Conservation (phyloP, 1,284 basidiomycete species). For the Salmacisia buchloeana region DNA sequence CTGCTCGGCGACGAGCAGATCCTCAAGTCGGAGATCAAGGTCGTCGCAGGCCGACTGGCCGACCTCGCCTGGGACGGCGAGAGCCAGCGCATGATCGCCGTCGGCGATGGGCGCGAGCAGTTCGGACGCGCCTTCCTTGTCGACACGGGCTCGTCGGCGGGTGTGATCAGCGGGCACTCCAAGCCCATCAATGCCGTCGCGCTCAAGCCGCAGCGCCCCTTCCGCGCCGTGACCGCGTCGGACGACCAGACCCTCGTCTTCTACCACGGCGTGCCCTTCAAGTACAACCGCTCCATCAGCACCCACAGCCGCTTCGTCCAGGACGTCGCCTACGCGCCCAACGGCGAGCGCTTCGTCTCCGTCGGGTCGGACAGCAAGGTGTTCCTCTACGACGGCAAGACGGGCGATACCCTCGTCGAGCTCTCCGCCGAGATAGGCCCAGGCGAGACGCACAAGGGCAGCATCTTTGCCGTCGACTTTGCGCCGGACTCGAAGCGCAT, state of each 20-base stretch:
- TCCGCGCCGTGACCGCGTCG: slow-evolving; percentile 61
- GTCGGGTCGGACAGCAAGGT: slow-evolving; percentile 84
- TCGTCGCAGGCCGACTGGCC: slow-evolving; percentile 76
- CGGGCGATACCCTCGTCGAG: slow-evolving; percentile 61
- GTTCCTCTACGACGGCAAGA: slow-evolving; percentile 86
- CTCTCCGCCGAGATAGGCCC: slow-evolving; percentile 29
- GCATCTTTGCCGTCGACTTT: slow-evolving; percentile 51
- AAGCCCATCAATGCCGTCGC: slow-evolving; percentile 90
- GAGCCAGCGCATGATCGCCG: slow-evolving; percentile 81
- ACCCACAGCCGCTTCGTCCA: slow-evolving; percentile 92
- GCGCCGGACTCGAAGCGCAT: slow-evolving; percentile 59
- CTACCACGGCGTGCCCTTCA: slow-evolving; percentile 63
- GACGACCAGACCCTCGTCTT: slow-evolving; percentile 80
- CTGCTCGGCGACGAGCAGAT: slow-evolving; percentile 73
- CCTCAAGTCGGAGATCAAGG: slow-evolving; percentile 66
- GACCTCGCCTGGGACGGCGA: slow-evolving; percentile 96
- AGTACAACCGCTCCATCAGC: slow-evolving; percentile 55
- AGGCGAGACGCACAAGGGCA: slow-evolving; percentile 49
- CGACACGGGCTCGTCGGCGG: slow-evolving; percentile 71
- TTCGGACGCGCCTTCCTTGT: slow-evolving; percentile 51
- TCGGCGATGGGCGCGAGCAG: slow-evolving; percentile 91
- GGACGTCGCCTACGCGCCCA: slow-evolving; percentile 73
- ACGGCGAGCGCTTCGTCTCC: slow-evolving; percentile 64
- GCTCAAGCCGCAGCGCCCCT: slow-evolving; percentile 84
- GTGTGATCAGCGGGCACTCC: slow-evolving; percentile 88